phyloP scores from a whole-genome alignment of 495 filamentous ascomycete species.

The Penicillium parvum region DNA sequence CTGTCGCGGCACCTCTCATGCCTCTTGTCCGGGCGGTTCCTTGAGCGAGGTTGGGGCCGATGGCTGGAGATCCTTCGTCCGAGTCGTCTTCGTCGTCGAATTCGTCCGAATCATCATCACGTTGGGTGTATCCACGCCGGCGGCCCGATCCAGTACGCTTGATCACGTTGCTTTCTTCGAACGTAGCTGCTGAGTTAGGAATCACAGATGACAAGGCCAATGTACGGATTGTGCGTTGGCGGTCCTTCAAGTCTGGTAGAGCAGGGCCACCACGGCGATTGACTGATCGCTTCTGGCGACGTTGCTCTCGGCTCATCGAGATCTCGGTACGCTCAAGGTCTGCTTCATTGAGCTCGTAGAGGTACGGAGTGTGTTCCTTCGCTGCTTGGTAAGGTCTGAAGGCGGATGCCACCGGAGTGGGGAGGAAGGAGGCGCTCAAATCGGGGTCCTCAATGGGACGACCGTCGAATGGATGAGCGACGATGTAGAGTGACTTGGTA shows the following conservation, averaged over 20 bases:
- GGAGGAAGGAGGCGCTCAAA: constrained; percentile 76
- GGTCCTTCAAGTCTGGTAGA: constrained; percentile 91
- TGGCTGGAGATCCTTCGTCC: constrained; percentile 78
- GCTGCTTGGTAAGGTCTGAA: constrained; percentile 87
- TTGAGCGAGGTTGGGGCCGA: constrained; percentile 57
- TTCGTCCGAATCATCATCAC: constrained; percentile 78
- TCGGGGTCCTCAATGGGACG: constrained; percentile 89
- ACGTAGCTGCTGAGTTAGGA: constrained; percentile 71
- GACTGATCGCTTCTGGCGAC: constrained; percentile 89
- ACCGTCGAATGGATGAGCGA: constrained; percentile 92
- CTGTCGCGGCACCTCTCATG: constrained; percentile 79
- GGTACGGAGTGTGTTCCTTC: constrained; percentile 86
- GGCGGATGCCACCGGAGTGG: constrained; percentile 72
- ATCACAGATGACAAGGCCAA: constrained; percentile 86
- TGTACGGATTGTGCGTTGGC: constrained; percentile 85
- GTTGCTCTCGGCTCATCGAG: constrained; percentile 86
- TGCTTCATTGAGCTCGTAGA: constrained; percentile 89
- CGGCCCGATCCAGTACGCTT: constrained; percentile 64
- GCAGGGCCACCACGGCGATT: constrained; percentile 93
- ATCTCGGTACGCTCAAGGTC: constrained; percentile 89
- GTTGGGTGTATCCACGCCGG: constrained; percentile 37
- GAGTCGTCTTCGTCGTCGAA: constrained; percentile 88
- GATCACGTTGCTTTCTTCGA: constrained; percentile 83
- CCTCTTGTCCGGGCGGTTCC: constrained; percentile 83
- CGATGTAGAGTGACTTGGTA: constrained; percentile 86